Evolutionary conservation across 164 flowering plant genomes (phyloP), one percentile per base, ranked within the genome.

Genomic region (Umbilicus rupestris): DNA sequence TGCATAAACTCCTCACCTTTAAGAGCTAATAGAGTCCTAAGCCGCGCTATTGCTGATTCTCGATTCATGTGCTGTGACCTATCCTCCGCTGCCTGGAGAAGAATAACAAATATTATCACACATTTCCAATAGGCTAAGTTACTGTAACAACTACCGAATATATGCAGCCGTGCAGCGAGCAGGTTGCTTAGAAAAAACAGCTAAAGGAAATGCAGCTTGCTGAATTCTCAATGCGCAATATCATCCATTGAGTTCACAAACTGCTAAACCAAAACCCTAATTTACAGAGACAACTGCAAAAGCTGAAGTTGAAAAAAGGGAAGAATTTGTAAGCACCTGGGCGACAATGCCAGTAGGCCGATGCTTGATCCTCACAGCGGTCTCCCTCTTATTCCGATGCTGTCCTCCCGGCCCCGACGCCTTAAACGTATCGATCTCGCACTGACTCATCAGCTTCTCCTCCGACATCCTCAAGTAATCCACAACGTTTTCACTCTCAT

Each of bases 331-430:
- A 29, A 9, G 10, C 63, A 86, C 95, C 89, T 94, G 97, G 39
- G 96, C 85, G 39, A 87, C 71, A 69, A 88, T 80, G 2, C 96
- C 96, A 24, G 97, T 89, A 45, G 97, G 93, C 7, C 80, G 74
- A 68, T 94, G 99, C 79, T 88, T 88, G 75, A 94, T 77, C 20
- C 97, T 82, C 55, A 94, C 99, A 29, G 99, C 91, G 44, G 85
- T 75, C 75, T 94, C 99, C 3, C 92, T 79, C 81, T 88, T 91
- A 80, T 95, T 95, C 33, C 97, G 88, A 79, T 95, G 99, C 75
- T 95, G 97, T 14, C 99, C 97, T 0, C 99, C 99, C 0, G 97
- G 97, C 0, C 99, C 99, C 0, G 97, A 95, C 6, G 87, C 66
- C 82, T 86, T 91, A 76, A 82, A 95, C 8, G 97, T 89, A 62